Percentiles rank a stretch among this genome's conserved stretches.
Conservation (phyloP, 1,284 basidiomycete species). For the Xerocomus amazonicus region DNA sequence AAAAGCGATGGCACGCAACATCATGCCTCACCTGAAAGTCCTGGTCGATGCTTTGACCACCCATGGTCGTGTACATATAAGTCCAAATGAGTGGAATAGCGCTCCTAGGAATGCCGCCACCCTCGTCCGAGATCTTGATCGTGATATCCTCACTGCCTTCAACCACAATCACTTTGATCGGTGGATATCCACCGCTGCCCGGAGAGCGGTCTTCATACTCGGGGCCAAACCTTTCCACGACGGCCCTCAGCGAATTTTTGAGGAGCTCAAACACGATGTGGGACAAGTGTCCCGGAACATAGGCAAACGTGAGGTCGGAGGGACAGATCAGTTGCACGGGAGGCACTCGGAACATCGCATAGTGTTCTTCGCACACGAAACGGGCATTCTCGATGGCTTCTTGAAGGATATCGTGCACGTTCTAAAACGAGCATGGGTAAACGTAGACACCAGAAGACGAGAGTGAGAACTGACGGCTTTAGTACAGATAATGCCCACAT, state of each 20-base stretch:
- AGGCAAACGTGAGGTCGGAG: constrained; percentile 83
- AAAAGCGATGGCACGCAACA: no score
- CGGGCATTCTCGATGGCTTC: constrained; percentile 99
- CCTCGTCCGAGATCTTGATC: constrained; percentile 97
- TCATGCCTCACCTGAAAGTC: constrained; percentile 56
- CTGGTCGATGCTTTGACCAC: constrained; percentile 82
- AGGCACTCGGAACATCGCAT: constrained; percentile 92
- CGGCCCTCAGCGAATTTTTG: constrained; percentile 96
- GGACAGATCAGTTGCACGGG: constrained; percentile 98
- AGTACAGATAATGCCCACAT: constrained; percentile 98
- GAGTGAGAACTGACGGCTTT: constrained; percentile 59
- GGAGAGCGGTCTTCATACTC: constrained; percentile 63
- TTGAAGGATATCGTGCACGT: constrained; percentile 93
- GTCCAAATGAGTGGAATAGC: constrained; percentile 98
- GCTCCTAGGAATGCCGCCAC: constrained; percentile 94
- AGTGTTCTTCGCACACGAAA: constrained; percentile 98
- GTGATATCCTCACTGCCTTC: constrained; percentile 97
- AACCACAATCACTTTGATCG: constrained; percentile 96
- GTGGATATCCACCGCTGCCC: constrained; percentile 56
- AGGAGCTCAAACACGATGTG: constrained; percentile 98
- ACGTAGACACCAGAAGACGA: background rate
- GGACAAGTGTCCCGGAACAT: constrained; percentile 93
- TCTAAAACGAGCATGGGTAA: constrained; percentile 40
- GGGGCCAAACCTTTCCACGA: constrained; percentile 89
- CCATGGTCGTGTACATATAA: constrained; percentile 99